Base-by-base conservation (phyloP, 164 flowering plant species). In the Protea cynaroides region DNA sequence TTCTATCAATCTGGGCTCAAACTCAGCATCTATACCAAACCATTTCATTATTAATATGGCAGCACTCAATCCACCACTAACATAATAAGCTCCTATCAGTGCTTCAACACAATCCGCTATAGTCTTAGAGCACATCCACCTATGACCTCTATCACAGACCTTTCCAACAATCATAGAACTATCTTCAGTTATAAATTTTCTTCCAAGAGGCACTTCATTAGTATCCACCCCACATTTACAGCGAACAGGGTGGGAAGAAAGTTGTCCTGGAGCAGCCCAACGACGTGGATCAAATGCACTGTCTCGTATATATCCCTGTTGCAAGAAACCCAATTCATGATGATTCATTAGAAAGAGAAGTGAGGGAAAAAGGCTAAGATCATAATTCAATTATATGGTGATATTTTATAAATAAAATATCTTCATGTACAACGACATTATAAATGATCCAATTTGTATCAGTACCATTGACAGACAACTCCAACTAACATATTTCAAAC, bases 181-280 rank as follows among this genome's bases (percentile, higher is more conserved):
- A 57, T 82, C 86, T 55, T 82, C 82, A 55, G 79, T 80, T 36
- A 60, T 63, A 63, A 76, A 83, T 60, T 75, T 81, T 14, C 64
- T 56, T 36, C 81, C 83, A 8, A 83, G 47, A 69, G 97, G 99
- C 60, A 94, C 96, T 72, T 91, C 92, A 50, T 22, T 22, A 54
- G 92, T 76, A 46, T 82, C 86, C 50, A 89, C 69, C 17, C 89
- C 88, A 71, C 94, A 89, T 11, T 58, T 50, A 75, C 99, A 94
- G 66, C 88, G 84, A 65, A 65, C 79, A 49, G 80, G 84, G 36
- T 69, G 81, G 44, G 78, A 19, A 65, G 89, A 77, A 46, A 34
- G 82, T 69, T 89, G 97, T 9, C 99, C 99, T 12, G 99, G 97
- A 63, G 99, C 96, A 56, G 81, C 73, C 99, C 97, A 94, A 23